A percentile compares a stretch with the other conserved stretches of the same genome.
Evolutionary conservation across 768 basidiomycete genomes (phyloP).

Genomic region (Termitomyces titanicus): DNA sequence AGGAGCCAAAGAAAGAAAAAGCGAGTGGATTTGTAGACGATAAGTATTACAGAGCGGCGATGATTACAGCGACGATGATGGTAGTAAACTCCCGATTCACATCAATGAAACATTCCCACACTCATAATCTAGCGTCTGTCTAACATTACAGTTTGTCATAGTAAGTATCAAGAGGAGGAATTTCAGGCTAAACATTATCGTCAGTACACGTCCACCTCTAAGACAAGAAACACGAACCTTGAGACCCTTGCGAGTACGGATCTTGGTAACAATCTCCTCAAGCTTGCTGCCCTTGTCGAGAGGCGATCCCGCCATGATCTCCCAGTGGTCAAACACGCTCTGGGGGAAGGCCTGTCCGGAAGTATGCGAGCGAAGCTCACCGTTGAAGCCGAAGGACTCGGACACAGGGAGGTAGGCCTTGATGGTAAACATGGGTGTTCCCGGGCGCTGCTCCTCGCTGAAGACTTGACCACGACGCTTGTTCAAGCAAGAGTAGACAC

Average conservation of each 20-base stretch:
- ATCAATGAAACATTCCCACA: conserved; percentile 14
- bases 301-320: conserved; percentile 75
- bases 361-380: conserved; percentile 88
- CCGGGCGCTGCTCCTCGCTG: conserved; percentile 93
- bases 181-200: conserved; percentile 59
- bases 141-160: conserved; percentile 83
- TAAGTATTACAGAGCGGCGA: conserved; percentile 18
- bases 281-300: conserved; percentile 91
- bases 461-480: conserved; percentile 98
- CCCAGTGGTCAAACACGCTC: conserved; percentile 91
- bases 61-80: conserved; percentile 6
- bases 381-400: conserved; percentile 98
- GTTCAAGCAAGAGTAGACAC: conserved; percentile 93
- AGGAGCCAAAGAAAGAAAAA: conserved; percentile 13
- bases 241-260: conserved; percentile 94
- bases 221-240: conserved; percentile 49
- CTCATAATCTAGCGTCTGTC: conserved; percentile 2
- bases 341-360: conserved; percentile 99
- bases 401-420: conserved; percentile 93
- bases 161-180: conserved; percentile 83
- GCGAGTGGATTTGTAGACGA: conserved; percentile 20
- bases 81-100: not conserved
- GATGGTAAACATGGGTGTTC: conserved; percentile 99
- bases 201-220: conserved; percentile 5
- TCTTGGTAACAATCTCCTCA: conserved; percentile 75